A percentile compares a stretch with the other conserved stretches of the same genome.
Conservation (phyloP, 805 yeast species). For the Grigorovia humatica region DNA sequence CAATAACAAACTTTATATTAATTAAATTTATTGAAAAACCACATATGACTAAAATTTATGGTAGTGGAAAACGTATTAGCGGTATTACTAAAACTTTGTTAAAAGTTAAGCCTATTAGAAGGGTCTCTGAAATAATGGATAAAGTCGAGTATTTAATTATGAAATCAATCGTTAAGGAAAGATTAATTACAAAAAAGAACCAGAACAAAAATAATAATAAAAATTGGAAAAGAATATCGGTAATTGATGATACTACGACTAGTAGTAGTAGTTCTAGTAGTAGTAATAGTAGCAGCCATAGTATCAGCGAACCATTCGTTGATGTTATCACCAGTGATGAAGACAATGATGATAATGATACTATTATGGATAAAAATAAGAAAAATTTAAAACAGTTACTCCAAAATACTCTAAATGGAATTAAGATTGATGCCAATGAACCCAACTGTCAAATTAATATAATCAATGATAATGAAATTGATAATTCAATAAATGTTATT, state of each 20-base stretch:
- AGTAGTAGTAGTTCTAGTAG: background rate
- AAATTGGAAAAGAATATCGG: no score
- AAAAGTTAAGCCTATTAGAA: conserved; percentile 28
- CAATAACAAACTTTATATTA: conserved; percentile 52
- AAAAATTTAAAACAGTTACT: background rate
- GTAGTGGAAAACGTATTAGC: conserved; percentile 48
- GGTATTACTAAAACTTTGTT: conserved; percentile 38
- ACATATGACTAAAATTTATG: conserved; percentile 69
- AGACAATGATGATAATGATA: background rate
- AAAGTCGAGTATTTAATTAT: conserved; percentile 29
- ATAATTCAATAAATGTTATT: conserved; percentile 20
- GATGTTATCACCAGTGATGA: background rate
- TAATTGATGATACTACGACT: background rate
- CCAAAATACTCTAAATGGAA: background rate
- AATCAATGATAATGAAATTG: background rate
- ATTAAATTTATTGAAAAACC: conserved; percentile 66
- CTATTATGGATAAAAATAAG: background rate
- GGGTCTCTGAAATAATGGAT: conserved; percentile 31
- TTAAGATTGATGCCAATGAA: background rate
- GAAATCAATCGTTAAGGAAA: conserved; percentile 6
- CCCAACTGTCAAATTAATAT: conserved; percentile 24
- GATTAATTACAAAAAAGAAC: background rate
- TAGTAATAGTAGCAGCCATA: background rate
- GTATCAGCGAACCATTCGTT: background rate
- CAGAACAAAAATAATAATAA: no score